phyloP scores from a whole-genome alignment of 352 stramenopile species.

The Globisporangium nagaii region DNA sequence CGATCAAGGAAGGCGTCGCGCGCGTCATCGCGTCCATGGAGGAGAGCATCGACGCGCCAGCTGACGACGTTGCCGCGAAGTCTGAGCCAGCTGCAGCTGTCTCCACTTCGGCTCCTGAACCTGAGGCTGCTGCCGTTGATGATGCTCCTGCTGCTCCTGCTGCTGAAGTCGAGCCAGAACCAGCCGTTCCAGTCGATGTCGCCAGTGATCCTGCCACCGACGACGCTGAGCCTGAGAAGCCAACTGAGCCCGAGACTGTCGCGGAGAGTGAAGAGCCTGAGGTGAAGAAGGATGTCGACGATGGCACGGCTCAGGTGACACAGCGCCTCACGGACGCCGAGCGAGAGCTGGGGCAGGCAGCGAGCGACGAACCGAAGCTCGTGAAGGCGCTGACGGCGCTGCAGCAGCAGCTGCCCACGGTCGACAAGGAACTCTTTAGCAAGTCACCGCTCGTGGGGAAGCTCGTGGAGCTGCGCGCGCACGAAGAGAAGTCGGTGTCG shows the following conservation, averaged over 20 bases:
- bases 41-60: conserved; percentile 20
- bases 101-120: background rate
- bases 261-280: conserved; percentile 7
- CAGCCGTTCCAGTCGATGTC: background rate
- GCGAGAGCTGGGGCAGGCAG: conserved; percentile 26
- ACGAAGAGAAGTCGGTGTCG: conserved; percentile 23
- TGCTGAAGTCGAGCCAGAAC: background rate
- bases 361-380: conserved; percentile 35
- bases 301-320: conserved; percentile 12
- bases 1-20: conserved; percentile 71
- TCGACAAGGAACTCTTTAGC: conserved; percentile 27
- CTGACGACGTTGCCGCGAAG: conserved; percentile 11
- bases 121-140: background rate
- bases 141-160: background rate
- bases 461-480: conserved; percentile 33
- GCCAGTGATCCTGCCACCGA: background rate
- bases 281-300: conserved; percentile 5
- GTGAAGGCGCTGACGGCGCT: conserved; percentile 27
- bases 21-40: conserved; percentile 77
- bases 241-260: background rate
- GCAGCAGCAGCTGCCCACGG: conserved; percentile 14
- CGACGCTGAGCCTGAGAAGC: background rate
- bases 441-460: conserved; percentile 25
- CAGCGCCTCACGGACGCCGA: conserved; percentile 24
- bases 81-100: background rate